Evolutionary conservation across 2,329 filamentous ascomycete species (phyloP), one percentile per base, ranked within the genome.

Genomic region (Colletotrichum caudatum): DNA sequence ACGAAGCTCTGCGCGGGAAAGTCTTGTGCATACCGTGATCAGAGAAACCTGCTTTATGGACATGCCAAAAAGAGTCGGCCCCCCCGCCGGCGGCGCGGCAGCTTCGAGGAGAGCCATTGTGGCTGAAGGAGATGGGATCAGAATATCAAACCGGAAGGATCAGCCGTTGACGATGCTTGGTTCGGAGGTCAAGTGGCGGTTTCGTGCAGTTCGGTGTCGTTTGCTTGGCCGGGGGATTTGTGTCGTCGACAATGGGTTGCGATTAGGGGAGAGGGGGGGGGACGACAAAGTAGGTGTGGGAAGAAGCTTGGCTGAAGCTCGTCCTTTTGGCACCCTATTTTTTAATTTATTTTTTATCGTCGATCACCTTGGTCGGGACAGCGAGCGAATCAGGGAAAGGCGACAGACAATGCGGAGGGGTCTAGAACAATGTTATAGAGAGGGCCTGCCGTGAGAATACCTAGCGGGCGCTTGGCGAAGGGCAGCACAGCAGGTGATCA

Each of bases 11-110:
- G 29, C 23, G 51, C 33, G 60, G 26, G 14, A 33, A 41, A 33
- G 35, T 65, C 37, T 6, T 7, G 63, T 78, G 76, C 66, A 54
- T 67, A 77, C 75, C 63, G 75, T 75, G 46, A 78, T 72, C 56
- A 93, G 82, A 64, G 91, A 92, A 39, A 91, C 80, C 78, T 91
- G 88, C 84, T 93, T 93, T 85, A 92, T 87, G 57, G 91, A 87
- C 76, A 93, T 78, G 73, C 91, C 90, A 76, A 90, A 79, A 64
- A 87, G 77, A 35, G 80, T 84, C 71, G 85, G 85, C 67, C 82
- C 83, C 71, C 78, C 78, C 73, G 78, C 79, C 56, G 80, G 77
- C 73, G 80, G 78, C 56, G 79, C 78, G 62, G 80, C 78, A 66
- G 78, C 77, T 74, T 84, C 82, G 66, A 83, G 79, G 73, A 84